A percentile compares a stretch with the other conserved stretches of the same genome.
phyloP scores from a whole-genome alignment of 1,139 yeast species.

The Yamadazyma atlantica region DNA sequence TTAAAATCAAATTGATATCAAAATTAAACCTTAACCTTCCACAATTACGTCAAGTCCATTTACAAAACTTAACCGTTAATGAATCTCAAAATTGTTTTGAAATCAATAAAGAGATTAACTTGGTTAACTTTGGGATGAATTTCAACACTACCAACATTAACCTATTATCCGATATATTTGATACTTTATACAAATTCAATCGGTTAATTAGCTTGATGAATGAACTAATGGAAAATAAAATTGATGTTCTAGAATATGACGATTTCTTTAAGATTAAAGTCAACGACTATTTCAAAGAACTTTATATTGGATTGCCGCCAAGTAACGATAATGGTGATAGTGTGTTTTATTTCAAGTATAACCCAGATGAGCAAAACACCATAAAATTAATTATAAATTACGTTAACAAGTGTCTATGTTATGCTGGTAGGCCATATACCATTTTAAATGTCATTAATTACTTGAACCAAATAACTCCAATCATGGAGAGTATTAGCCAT shows the following conservation, averaged over 20 bases:
- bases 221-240: slow-evolving; percentile 29
- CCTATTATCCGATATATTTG: slow-evolving; percentile 26
- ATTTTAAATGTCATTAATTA: slow-evolving; percentile 34
- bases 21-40: slow-evolving; percentile 26
- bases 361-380: slow-evolving; percentile 9
- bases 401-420: slow-evolving; percentile 24
- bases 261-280: slow-evolving; percentile 30
- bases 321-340: slow-evolving; percentile 9
- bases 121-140: slow-evolving; percentile 23
- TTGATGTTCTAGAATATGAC: slow-evolving; percentile 29
- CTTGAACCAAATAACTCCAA: slow-evolving; percentile 31
- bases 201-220: slow-evolving; percentile 34
- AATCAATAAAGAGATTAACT: slow-evolving; percentile 26
- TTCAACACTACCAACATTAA: slow-evolving; percentile 10
- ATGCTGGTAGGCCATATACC: slow-evolving; percentile 15
- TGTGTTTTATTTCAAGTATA: slow-evolving; percentile 16
- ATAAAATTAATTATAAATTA: slow-evolving; percentile 24
- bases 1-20: slow-evolving; percentile 10
- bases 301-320: slow-evolving; percentile 27
- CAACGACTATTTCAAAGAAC: slow-evolving; percentile 25
- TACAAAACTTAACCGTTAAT: slow-evolving; percentile 20
- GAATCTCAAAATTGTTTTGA: slow-evolving; percentile 26
- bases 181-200: slow-evolving; percentile 31
- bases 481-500: slow-evolving; percentile 24
- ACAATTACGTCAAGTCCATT: slow-evolving; percentile 25